phyloP scores from a whole-genome alignment of 2,329 filamentous ascomycete species.

The Colletotrichum falcatum region DNA sequence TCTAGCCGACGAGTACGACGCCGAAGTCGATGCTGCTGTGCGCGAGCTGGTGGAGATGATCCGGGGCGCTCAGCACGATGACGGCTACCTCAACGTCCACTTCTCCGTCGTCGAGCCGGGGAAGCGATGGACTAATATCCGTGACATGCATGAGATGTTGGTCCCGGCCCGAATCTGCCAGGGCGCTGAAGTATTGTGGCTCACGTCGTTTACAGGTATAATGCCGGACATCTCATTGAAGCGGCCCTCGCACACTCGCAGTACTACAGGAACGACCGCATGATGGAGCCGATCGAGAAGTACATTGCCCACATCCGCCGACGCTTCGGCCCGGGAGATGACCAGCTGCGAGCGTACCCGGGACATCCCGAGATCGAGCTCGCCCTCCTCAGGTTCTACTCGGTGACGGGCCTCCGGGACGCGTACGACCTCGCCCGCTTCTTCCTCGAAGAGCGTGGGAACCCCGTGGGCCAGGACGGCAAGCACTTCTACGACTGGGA shows the following conservation, averaged over 20 bases:
- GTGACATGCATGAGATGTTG: conserved; percentile 72
- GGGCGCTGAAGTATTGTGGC: not conserved
- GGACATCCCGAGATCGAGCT: conserved; percentile 69
- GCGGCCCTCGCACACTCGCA: conserved; percentile 68
- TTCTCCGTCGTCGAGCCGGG: conserved; percentile 69
- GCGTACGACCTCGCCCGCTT: conserved; percentile 63
- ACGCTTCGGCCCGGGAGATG: conserved; percentile 62
- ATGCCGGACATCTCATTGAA: conserved; percentile 72
- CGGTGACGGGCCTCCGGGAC: conserved; percentile 47
- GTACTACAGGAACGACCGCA: conserved; percentile 61
- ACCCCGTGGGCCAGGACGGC: conserved; percentile 57
- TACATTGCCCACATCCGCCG: conserved; percentile 65
- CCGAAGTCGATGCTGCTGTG: conserved; percentile 62
- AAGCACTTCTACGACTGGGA: conserved; percentile 67
- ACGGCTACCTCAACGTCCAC: conserved; percentile 74
- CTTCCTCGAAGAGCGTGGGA: conserved; percentile 70
- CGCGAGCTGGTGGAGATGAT: conserved; percentile 70
- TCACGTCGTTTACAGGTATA: conserved; percentile 57
- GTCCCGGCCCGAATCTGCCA: conserved; percentile 35
- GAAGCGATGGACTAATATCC: conserved; percentile 67
- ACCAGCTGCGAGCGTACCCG: conserved; percentile 68
- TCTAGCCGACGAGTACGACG: conserved; percentile 55
- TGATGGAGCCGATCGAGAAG: conserved; percentile 65
- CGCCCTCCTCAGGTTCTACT: conserved; percentile 54
- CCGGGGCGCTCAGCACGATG: conserved; percentile 64